Evolutionary conservation across 2,329 filamentous ascomycete genomes (phyloP).

Genomic region (Phoma sp.): DNA sequence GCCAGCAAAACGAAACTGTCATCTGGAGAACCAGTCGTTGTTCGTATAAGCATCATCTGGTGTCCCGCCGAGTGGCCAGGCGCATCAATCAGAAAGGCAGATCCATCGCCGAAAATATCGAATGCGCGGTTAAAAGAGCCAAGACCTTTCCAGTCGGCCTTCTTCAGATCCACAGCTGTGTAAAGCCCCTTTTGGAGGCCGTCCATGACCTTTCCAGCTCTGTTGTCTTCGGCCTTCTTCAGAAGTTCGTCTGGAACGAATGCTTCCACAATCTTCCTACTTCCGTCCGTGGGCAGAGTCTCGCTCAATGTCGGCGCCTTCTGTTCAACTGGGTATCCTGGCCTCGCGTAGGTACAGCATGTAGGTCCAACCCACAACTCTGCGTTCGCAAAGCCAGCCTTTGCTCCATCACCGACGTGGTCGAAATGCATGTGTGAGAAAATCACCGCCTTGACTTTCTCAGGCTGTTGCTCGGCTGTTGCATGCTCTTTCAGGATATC

Average conservation of each 20-base stretch:
- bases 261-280: conserved; percentile 51
- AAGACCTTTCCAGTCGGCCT: conserved; percentile 47
- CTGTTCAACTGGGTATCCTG: conserved; percentile 36
- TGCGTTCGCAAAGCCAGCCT: conserved; percentile 45
- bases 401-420: conserved; percentile 50
- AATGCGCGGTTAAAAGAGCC: conserved; percentile 54
- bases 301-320: conserved; percentile 48
- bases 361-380: conserved; percentile 51
- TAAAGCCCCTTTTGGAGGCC: conserved; percentile 36
- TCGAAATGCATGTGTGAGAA: conserved; percentile 52
- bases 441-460: conserved; percentile 52
- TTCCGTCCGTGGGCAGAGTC: conserved; percentile 52
- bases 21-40: conserved; percentile 14
- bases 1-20: conserved; percentile 41
- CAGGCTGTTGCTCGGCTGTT: conserved; percentile 39
- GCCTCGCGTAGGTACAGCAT: conserved; percentile 40
- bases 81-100: conserved; percentile 58
- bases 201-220: conserved; percentile 35
- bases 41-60: conserved; percentile 50
- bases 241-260: conserved; percentile 41
- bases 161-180: conserved; percentile 35
- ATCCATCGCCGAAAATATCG: conserved; percentile 59
- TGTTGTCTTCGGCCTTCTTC: conserved; percentile 28
- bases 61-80: conserved; percentile 63
- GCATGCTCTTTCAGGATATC: conserved; percentile 39